Conservation (phyloP, 1,284 basidiomycete genomes). For the Pseudozyma tsukubaensis region DNA sequence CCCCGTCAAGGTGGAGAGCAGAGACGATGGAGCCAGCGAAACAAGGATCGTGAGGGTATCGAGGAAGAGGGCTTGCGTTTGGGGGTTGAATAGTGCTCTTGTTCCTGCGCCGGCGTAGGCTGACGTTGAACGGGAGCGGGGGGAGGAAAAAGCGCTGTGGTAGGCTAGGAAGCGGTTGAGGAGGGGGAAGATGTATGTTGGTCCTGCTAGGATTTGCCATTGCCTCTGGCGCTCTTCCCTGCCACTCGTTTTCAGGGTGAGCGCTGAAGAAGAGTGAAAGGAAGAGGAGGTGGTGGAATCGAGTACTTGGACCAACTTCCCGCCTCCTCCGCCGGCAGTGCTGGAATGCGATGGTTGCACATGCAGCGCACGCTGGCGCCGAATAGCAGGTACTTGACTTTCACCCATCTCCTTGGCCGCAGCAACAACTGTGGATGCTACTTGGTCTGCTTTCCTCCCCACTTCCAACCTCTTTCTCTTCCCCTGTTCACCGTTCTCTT, state of each 20-base stretch:
- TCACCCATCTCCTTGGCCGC: constrained; percentile 34
- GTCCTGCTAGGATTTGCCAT: constrained; percentile 45
- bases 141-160: not conserved
- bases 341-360: not conserved
- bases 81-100: constrained; percentile 80
- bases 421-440: constrained; percentile 7
- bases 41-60: constrained; percentile 80
- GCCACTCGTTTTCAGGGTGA: no score
- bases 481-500: not conserved
- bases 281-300: not conserved
- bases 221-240: not conserved
- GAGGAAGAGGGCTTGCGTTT: constrained; percentile 80
- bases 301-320: not conserved
- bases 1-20: not conserved
- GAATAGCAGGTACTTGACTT: constrained; percentile 32
- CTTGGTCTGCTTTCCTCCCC: constrained; percentile 14
- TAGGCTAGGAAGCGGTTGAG: constrained; percentile 84
- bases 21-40: not conserved
- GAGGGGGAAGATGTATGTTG: constrained; percentile 77
- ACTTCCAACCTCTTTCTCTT: not conserved
- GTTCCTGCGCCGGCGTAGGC: constrained; percentile 69
- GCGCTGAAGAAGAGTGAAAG: no score
- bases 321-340: no score
- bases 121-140: not conserved
- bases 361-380: constrained; percentile 5